Evolutionary conservation across 179 eudicot species (phyloP).

Genomic region (Spergularia azorica): DNA sequence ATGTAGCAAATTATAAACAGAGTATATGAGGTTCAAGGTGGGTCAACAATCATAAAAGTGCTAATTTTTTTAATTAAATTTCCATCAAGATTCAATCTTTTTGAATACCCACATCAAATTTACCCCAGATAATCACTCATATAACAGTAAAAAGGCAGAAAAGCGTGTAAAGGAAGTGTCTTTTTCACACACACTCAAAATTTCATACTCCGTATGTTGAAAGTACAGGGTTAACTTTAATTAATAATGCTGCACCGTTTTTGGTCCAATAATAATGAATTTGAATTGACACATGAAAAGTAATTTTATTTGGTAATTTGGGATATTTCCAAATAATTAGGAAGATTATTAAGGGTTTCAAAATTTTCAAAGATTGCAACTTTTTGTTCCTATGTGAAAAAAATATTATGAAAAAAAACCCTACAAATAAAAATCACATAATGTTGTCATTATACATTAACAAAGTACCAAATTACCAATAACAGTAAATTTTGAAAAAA

Average conservation of each 20-base stretch:
- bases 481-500: not conserved
- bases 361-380: slow-evolving; percentile 9
- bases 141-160: not conserved
- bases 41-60: slow-evolving; percentile 14
- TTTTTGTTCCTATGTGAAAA: not conserved
- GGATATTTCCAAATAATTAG: slow-evolving; percentile 4
- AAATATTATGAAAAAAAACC: too few species aligned
- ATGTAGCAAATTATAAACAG: not conserved
- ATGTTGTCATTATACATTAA: not conserved
- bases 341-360: too few species aligned
- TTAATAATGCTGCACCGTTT: not conserved
- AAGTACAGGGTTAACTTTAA: slow-evolving; percentile 2
- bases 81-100: not conserved
- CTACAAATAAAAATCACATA: not conserved
- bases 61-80: not conserved
- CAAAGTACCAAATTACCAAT: too few species aligned
- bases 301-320: not conserved
- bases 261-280: not conserved
- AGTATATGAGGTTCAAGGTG: slow-evolving; percentile 14
- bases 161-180: slow-evolving; percentile 18
- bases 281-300: not conserved
- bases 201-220: too few species aligned
- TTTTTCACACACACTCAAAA: too few species aligned
- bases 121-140: slow-evolving; percentile 11
- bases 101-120: not conserved